Percentiles rank a stretch among this genome's conserved stretches.
These are phyloP conservation scores for Microascus cirrosus DNA, from an alignment of 2,329 filamentous ascomycete genomes.

Conservation along the genomic window DNA sequence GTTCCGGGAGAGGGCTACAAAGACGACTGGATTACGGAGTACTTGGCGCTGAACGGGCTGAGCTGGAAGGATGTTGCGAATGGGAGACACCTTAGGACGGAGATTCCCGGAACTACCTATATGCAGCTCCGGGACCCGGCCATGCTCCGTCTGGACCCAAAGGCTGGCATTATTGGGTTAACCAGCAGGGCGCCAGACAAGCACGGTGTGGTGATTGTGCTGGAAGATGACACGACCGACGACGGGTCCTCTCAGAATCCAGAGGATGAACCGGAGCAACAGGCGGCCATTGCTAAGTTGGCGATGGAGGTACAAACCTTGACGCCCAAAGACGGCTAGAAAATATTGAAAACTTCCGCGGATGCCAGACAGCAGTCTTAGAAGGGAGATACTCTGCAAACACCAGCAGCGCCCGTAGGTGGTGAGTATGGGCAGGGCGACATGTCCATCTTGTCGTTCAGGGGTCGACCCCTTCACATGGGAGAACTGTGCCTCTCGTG, in stretches of 20 bases:
- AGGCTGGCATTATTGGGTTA: background rate
- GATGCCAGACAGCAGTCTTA: background rate
- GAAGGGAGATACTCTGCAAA: too few species aligned
- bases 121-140: background rate
- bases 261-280: background rate
- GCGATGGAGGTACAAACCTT: background rate
- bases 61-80: slow-evolving; percentile 1
- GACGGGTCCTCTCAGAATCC: too few species aligned
- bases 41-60: slow-evolving; percentile 5
- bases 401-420: too few species aligned
- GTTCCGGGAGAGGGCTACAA: slow-evolving; percentile 1
- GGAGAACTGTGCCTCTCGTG: too few species aligned
- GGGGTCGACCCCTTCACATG: too few species aligned
- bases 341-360: background rate
- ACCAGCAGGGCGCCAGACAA: too few species aligned
- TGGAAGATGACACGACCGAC: background rate
- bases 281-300: background rate
- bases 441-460: too few species aligned
- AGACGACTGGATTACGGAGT: slow-evolving; percentile 8
- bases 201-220: background rate
- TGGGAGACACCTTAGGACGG: background rate
- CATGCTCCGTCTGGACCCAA: background rate
- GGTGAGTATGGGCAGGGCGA: too few species aligned
- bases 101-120: background rate
- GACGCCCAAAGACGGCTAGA: background rate